Base-by-base conservation (phyloP, 805 yeast genomes). In the Alloascoidea africana region DNA sequence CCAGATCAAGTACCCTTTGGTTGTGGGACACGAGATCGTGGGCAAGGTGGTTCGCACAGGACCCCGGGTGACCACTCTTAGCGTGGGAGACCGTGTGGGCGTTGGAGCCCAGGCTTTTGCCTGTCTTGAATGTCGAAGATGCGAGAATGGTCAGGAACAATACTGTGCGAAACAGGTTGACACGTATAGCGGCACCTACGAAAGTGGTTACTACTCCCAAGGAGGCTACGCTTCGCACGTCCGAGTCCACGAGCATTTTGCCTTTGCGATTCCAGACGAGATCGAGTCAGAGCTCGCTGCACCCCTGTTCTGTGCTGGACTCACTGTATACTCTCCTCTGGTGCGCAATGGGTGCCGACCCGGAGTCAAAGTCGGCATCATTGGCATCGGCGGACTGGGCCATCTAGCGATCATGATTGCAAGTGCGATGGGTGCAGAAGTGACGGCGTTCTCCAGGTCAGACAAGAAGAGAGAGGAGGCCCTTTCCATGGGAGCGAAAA, bases 271-370 rank as follows among this genome's bases (percentile, higher is more conserved):
- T 41, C 87, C 89, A 34, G 70, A 69, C 8, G 54, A 46, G 11
- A 48, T 75, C 33, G 61, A 67, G 27, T 60, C 70, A 34, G 70
- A 63, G 27, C 58, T 62, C 17, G 83, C 73, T 18, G 86, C 85
- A 3, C 86, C 87, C 38, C 59, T 80, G 58, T 58, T 78, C 60
- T 80, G 89, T 62, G 89, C 84, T 39, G 89, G 89, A 39, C 60
- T 76, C 52, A 80, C 89, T 8, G 76, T 73, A 11, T 79, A 60
- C 59, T 68, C 82, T 4, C 89, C 89, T 39, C 55, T 80, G 46
- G 60, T 50, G 35, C 56, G 59, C 52, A 60, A 62, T 39, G 66
- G 64, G 27, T 62, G 59, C 47, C 70, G 66, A 39, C 63, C 65
- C 36, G 73, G 72, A 38, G 50, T 46, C 38, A 59, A 51, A 37